Evolutionary conservation across 306 rosid genomes (phyloP).

Genomic region (Prunus mongolica): DNA sequence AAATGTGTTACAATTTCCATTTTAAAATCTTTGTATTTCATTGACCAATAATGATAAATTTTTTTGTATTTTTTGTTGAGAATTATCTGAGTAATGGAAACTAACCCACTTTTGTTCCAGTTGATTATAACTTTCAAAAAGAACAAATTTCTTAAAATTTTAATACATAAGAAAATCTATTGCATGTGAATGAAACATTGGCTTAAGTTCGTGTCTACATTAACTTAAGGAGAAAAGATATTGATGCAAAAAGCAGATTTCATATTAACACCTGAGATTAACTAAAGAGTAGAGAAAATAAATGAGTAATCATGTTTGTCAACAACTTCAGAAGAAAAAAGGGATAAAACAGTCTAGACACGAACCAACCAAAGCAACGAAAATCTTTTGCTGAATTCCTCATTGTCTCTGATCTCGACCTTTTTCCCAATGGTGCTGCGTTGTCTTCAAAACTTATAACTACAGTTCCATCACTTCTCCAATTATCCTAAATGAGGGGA

Average conservation of each 20-base stretch:
- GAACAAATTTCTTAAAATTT: too few species aligned
- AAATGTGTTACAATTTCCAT: too few species aligned
- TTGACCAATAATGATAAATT: too few species aligned
- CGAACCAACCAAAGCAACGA: constrained; percentile 4
- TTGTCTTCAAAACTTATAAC: constrained; percentile 31
- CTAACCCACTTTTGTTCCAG: too few species aligned
- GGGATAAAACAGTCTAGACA: background rate
- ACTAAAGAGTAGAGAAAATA: background rate
- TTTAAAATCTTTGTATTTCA: too few species aligned
- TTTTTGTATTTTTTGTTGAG: too few species aligned
- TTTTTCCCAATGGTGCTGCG: constrained; percentile 23
- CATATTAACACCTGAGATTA: background rate
- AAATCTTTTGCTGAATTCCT: background rate
- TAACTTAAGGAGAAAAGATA: background rate
- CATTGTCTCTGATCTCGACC: constrained; percentile 21
- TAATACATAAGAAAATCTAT: too few species aligned
- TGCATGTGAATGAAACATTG: too few species aligned
- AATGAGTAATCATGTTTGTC: background rate
- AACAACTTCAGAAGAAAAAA: background rate
- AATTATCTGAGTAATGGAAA: too few species aligned
- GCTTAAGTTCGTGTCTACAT: background rate
- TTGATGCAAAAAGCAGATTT: background rate
- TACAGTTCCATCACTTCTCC: constrained; percentile 13
- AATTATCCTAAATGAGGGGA: constrained; percentile 34
- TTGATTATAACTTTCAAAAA: too few species aligned